Base-by-base conservation (phyloP, 1,139 yeast species). In the Kluyveromyces marxianus region DNA sequence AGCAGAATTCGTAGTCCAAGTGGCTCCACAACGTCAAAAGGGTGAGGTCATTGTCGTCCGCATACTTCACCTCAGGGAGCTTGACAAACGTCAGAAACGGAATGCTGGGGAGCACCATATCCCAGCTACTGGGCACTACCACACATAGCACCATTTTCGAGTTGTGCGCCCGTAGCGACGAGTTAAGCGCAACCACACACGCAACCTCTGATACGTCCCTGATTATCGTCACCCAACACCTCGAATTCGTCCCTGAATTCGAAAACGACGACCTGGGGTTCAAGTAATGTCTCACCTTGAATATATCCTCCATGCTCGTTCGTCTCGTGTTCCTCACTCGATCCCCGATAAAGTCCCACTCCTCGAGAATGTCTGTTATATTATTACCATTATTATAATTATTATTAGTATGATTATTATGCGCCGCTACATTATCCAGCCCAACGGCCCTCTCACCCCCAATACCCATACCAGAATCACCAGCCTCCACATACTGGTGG, bases 241-340 rank as follows among this genome's bases (percentile, higher is more conserved):
- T 56, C 14, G 37, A 62, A 44, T 57, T 53, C 3, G 50, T 37
- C 2, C 63, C 54, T 3, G 50, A 48, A 3, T 63, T 64, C 2
- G 67, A 60, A 39, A 63, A 62, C 1, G 67, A 63, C 47, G 65
- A 60, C 42, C 67, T 51, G 10, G 67, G 67, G 44, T 63, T 63
- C 47, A 61, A 42, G 35, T 56, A 48, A 38, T 60, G 65, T 44
- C 65, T 54, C 24, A 62, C 56, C 53, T 60, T 57, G 41, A 59
- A 60, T 21, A 59, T 60, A 27, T 61, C 66, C 44, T 61, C 61
- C 7, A 60, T 50, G n/a, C 66, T 60, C 26, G 61, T 50, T 10
- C 65, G 47, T 45, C 65, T 53, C 21, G 25, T 45, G 8, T 35
- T 44, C 28, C 48, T 25, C 7, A 37, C 31, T 14, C 25, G 10